Conservation (phyloP, 768 basidiomycete species). For the Boletus insuetus region DNA sequence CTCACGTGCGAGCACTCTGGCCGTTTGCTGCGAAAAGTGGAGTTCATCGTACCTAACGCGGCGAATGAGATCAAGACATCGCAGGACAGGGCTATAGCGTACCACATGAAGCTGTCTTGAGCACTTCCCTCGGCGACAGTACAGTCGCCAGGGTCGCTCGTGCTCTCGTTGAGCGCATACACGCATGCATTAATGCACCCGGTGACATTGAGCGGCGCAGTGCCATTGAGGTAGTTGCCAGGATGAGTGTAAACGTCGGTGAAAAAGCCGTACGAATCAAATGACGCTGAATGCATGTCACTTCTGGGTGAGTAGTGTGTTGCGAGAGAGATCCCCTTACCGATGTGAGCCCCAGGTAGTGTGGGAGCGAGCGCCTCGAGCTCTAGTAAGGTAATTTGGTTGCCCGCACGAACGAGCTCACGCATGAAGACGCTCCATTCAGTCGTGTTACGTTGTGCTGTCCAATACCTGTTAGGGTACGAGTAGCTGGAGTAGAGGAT, state of each 20-base stretch:
- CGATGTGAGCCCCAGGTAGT: constrained; percentile 54
- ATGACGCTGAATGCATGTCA: constrained; percentile 40
- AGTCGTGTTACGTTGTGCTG: constrained; percentile 48
- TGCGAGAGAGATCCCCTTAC: constrained; percentile 28
- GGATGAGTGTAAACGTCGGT: constrained; percentile 37
- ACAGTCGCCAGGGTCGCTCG: constrained; percentile 30
- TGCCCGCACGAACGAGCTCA: constrained; percentile 51
- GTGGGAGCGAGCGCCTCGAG: constrained; percentile 46
- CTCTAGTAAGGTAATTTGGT: constrained; percentile 50
- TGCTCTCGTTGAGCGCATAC: constrained; percentile 24
- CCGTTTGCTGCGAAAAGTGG: constrained; percentile 59
- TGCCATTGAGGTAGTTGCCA: constrained; percentile 57
- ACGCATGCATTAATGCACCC: constrained; percentile 50
- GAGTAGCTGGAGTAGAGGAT: constrained; percentile 47
- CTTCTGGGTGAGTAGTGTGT: too few relatives aligned
- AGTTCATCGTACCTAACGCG: constrained; percentile 36
- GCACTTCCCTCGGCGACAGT: constrained; percentile 37
- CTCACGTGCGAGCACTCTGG: constrained; percentile 51
- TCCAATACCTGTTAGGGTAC: constrained; percentile 53
- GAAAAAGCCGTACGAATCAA: constrained; percentile 62
- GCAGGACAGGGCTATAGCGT: constrained; percentile 12
- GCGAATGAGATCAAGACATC: too few relatives aligned
- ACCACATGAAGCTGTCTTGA: constrained; percentile 62
- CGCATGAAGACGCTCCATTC: constrained; percentile 57
- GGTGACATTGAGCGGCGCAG: constrained; percentile 57